Base-by-base conservation (phyloP, 768 basidiomycete genomes). In the Pulveroboletus sp. region DNA sequence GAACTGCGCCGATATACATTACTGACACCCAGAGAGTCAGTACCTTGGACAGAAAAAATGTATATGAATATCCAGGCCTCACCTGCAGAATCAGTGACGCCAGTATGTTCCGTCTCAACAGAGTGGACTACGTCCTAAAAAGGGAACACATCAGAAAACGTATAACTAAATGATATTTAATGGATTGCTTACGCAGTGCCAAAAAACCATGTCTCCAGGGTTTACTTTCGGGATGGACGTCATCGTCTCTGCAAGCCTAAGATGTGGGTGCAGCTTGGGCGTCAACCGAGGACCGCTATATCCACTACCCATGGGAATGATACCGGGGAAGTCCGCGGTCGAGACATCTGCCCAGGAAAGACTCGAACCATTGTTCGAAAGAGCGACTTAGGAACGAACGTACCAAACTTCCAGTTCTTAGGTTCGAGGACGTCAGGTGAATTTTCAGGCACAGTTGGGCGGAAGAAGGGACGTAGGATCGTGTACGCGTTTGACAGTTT, bases 201-300 rank as follows among this genome's bases (percentile, higher is more conserved):
- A 89, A 66, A 85, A 88, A 4, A 87, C 84, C 57, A 84, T 80
- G 59, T 90, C 88, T 2, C 89, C 89, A 0, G 87, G 87, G 43
- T 74, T 71, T 6, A 90, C 87, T 52, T 74, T 78, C 2, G 87
- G 87, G 9, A 87, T 72, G 2, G 82, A 80, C 23, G 79, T 79
- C 85, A 90, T 88, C 2, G 81, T 81, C 40, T 77, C 67, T 0
- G 76, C 74, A 2, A 89, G 73, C 49, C 72, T 70, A 45, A 90
- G 69, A 63, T 90, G 84, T 6, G 87, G 88, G 59, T 90, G 87
- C 1, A 76, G 71, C 14, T 53, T 64, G 16, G 80, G 72, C 13
- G 75, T 84, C 8, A 81, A 80, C 23, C 57, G 61, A 14, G 80
- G 82, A 3, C 70, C 70, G 7, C 23, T 52, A 56, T 63, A 74